A percentile compares a stretch with the other conserved stretches of the same genome.
These are phyloP conservation scores for Populus ilicifolia DNA, from an alignment of 345 rosid genomes.

Conservation along the genomic window DNA sequence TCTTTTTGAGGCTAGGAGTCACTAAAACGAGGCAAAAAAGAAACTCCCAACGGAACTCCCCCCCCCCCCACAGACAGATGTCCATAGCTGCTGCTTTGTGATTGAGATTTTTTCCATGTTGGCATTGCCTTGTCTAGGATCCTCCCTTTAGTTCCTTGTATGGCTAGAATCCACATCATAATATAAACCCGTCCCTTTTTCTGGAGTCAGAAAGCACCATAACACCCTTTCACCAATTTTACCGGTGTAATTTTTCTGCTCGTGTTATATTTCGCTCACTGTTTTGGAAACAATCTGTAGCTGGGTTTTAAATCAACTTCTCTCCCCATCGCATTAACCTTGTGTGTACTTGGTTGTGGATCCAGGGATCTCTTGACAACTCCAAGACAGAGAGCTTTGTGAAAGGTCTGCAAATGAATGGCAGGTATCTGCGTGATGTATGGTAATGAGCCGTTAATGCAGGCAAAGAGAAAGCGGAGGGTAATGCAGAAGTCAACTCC, in stretches of 20 bases:
- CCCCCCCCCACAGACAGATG: not conserved
- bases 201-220: not conserved
- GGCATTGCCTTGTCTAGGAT: not conserved
- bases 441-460: constrained; percentile 40
- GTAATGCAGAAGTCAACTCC: not conserved
- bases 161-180: not conserved
- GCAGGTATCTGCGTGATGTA: constrained; percentile 91
- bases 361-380: constrained; percentile 73
- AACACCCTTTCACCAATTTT: not conserved
- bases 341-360: not conserved
- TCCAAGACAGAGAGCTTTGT: constrained; percentile 84
- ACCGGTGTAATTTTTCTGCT: not conserved
- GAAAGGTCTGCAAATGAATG: constrained; percentile 80
- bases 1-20: not conserved
- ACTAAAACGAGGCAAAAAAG: not conserved
- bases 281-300: not conserved
- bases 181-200: not conserved
- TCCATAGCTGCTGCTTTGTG: not conserved
- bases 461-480: not conserved
- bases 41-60: not conserved
- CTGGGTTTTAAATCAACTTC: not conserved
- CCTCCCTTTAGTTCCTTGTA: not conserved
- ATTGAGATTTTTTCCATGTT: not conserved
- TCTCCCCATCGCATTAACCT: not conserved
- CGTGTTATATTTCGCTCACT: not conserved